Conservation (phyloP, 495 filamentous ascomycete species). For the Pseudotulostoma volvatum region DNA sequence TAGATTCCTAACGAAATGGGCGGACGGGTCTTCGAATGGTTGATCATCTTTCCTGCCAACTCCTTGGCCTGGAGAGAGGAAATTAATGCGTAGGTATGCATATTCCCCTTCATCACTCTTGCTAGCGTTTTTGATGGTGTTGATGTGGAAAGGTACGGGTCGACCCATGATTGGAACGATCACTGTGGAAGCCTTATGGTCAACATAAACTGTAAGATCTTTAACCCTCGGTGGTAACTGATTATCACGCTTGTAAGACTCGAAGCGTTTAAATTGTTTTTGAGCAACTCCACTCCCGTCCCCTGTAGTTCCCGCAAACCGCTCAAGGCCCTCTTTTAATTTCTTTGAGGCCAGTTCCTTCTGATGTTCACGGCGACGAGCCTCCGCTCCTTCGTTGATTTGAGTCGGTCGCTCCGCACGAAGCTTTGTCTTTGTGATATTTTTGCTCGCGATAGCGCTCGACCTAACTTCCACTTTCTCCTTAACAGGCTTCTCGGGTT, state of each 20-base stretch:
- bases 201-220: slow-evolving; percentile 76
- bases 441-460: slow-evolving; percentile 71
- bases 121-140: slow-evolving; percentile 96
- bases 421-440: slow-evolving; percentile 84
- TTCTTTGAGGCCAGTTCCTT: slow-evolving; percentile 78
- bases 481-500: slow-evolving; percentile 40
- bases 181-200: slow-evolving; percentile 75
- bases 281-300: slow-evolving; percentile 78
- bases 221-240: slow-evolving; percentile 71
- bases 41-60: slow-evolving; percentile 97
- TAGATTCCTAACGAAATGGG: slow-evolving; percentile 88
- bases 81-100: slow-evolving; percentile 89
- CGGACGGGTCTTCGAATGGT: slow-evolving; percentile 89
- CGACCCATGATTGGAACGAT: slow-evolving; percentile 94
- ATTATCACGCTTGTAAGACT: slow-evolving; percentile 97
- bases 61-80: slow-evolving; percentile 91
- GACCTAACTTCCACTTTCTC: slow-evolving; percentile 71
- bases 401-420: slow-evolving; percentile 78
- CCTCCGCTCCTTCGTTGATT: slow-evolving; percentile 78
- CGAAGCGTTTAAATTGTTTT: slow-evolving; percentile 96
- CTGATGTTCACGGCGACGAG: slow-evolving; percentile 76
- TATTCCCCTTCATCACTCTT: slow-evolving; percentile 91
- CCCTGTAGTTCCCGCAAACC: slow-evolving; percentile 64
- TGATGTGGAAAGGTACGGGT: slow-evolving; percentile 96
- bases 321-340: slow-evolving; percentile 68